Evolutionary conservation across 495 filamentous ascomycete species (phyloP).

Genomic region (Penicillium taxi): DNA sequence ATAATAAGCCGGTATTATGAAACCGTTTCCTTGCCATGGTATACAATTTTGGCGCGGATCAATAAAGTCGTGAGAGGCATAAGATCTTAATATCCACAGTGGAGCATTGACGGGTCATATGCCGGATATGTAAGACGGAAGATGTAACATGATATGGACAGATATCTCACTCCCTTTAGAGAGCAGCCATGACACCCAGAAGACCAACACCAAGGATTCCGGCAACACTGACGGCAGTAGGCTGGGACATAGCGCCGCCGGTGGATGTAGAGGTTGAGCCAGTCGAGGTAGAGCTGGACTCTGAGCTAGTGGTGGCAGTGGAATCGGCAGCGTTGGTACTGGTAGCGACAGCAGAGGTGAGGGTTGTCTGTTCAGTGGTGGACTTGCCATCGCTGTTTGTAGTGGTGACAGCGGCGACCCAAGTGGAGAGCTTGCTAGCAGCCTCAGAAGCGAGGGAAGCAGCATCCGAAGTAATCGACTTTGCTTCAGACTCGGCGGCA

Average conservation of each 20-base stretch:
- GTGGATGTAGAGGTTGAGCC: constrained; percentile 12
- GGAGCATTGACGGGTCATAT: too few relatives aligned
- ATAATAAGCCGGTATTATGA: not conserved
- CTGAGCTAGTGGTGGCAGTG: constrained; percentile 5
- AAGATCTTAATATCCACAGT: not conserved
- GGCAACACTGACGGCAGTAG: constrained; percentile 16
- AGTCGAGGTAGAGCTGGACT: constrained; percentile 9
- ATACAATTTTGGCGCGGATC: constrained; percentile 1
- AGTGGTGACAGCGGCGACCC: constrained; percentile 11
- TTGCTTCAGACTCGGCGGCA: constrained; percentile 9
- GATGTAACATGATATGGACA: not conserved
- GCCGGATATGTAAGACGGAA: too few relatives aligned
- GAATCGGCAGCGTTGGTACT: constrained; percentile 7
- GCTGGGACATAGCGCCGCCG: constrained; percentile 7
- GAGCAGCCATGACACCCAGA: constrained; percentile 31
- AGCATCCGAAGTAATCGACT: constrained; percentile 10
- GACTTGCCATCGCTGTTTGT: constrained; percentile 14
- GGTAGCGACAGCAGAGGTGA: constrained; percentile 10
- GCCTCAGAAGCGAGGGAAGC: constrained; percentile 11
- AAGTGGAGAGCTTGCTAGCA: constrained; percentile 10
- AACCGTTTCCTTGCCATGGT: not conserved
- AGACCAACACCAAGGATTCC: constrained; percentile 24
- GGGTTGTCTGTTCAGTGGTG: constrained; percentile 12
- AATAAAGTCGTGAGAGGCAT: constrained; percentile 16
- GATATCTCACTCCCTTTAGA: constrained; percentile 17